Conservation (phyloP, 139 green algal genomes). For the Coelastrella sp. region DNA sequence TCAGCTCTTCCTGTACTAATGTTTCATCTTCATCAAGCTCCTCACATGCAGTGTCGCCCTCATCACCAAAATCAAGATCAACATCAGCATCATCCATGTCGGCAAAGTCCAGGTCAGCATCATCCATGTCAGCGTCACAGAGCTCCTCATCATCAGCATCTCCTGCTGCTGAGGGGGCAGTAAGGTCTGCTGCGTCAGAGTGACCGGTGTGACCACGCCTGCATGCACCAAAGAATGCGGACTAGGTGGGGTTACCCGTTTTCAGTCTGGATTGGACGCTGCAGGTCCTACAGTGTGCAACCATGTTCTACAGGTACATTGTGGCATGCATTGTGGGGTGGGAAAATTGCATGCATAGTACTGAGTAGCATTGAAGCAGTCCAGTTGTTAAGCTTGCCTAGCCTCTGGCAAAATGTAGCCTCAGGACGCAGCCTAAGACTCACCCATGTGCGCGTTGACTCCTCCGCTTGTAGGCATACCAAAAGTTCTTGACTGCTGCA, state of each 20-base stretch:
- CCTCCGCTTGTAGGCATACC: constrained; percentile 38
- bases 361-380: too few species aligned
- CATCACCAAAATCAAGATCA: constrained; percentile 19
- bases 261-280: background rate
- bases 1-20: background rate
- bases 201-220: background rate
- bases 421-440: background rate
- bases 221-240: background rate
- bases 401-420: too few species aligned
- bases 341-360: too few species aligned
- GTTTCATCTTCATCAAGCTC: background rate
- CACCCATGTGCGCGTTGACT: background rate
- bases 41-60: background rate
- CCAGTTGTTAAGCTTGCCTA: too few species aligned
- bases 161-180: background rate
- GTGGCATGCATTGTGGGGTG: too few species aligned
- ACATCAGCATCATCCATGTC: background rate
- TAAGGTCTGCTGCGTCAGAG: background rate
- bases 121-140: background rate
- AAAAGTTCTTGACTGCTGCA: constrained; percentile 48
- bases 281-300: background rate
- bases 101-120: background rate
- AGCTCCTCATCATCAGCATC: background rate
- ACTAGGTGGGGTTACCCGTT: background rate
- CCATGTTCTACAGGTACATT: too few species aligned